Evolutionary conservation across 805 yeast genomes (phyloP), one percentile per base, ranked within the genome.

Genomic region (Candida sphagnicola): DNA sequence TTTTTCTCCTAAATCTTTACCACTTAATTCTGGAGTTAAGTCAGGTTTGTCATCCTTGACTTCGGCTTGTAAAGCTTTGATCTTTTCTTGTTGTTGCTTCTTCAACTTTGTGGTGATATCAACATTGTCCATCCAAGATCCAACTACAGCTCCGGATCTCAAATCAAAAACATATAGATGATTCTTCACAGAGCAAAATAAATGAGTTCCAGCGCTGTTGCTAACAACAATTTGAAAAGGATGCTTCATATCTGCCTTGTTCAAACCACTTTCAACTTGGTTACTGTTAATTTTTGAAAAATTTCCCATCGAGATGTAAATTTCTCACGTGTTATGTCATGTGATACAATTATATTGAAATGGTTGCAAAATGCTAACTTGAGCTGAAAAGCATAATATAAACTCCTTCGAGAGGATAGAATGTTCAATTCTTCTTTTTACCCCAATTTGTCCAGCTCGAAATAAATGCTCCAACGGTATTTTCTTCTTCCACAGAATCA

Each of bases 171-270:
- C 83, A 42, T 74, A 70, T n/a, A 85, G 60, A 28, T 71, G 62
- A 51, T 80, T 82, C 50, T 81, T 78, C 3, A 77, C 72, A 1
- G 83, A 68, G 1, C 76, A 72, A 58, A 75, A 82, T 12, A 85
- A 55, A 14, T 70, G 56, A 2, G 62, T 54, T 1, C 81, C 81
- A 13, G 62, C 55, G 4, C 51, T 50, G 48, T 66, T 72, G n/a
- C 75, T 48, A 3, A 71, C 50, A 2, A 80, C 56, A 26, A 77
- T 66, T 53, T 84, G 91, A 53, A 79, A 77, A 13, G 93, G 93
- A 51, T 85, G 90, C 49, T 80, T 80, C 78, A 82, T 74, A 13
- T 13, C 15, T 26, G 13, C 15, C n/a, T 26, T 10, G 13, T 5
- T n/a, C 12, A 13, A 13, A n/a, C n/a, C n/a, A n/a, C n/a, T n/a